Evolutionary conservation across 306 rosid species (phyloP), one percentile per base, ranked within the genome.

Genomic region (Begonia masoniana): DNA sequence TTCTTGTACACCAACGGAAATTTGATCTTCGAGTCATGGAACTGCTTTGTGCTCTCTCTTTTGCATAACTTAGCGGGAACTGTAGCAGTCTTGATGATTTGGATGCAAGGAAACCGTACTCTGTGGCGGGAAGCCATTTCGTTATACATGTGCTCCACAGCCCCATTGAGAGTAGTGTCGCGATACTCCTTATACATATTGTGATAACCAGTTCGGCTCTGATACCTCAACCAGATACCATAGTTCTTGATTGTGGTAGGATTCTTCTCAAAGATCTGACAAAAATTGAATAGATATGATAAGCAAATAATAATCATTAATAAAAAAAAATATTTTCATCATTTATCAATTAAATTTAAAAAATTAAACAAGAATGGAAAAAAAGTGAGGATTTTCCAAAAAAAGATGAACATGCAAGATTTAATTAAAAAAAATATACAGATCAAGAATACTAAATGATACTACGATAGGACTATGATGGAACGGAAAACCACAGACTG

Each of bases 71-170:
- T 83, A 2, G 94, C 94, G 0, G 96, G 80, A 54, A 87, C 54
- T 2, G 85, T 87, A 31, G 94, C 94, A 2, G 91, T 87, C 82
- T 87, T 87, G 7, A 87, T 87, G 9, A 87, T 87, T 62, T 87
- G 96, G 19, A 87, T 87, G 69, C 96, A 83, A 10, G 96, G 96
- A 67, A 4, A 73, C 68, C 96, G 62, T 2, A 87, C 96, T 68
- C 96, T 78, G 78, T 87, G 96, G 4, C 94, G 84, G 26, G 96
- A 87, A 50, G 83, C 96, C 94, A 83, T 87, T 71, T 87, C 96
- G 16, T 11, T 77, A 76, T 87, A 87, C 94, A 87, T 83, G 0
- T 63, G 69, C 54, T 81, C 91, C 14, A 87, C 96, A 0, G 81
- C 94, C 6, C 96, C 91, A 1, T 87, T 87, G 5, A 87, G 76